Evolutionary conservation across 306 rosid genomes (phyloP), one percentile per base, ranked within the genome.

Genomic region (Vigna angularis): DNA sequence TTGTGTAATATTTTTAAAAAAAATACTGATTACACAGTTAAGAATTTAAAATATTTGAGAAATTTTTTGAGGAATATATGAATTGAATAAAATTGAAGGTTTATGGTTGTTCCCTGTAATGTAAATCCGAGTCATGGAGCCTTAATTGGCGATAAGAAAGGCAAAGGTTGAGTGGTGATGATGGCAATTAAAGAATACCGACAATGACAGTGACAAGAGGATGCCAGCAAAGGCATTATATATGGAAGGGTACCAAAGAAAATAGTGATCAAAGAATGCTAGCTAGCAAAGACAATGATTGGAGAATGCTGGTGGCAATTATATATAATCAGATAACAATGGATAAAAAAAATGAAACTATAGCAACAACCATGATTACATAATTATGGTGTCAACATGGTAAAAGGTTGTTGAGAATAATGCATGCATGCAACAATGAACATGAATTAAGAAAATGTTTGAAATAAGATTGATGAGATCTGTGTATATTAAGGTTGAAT

Each of bases 201-300:
- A 65, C 30, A 38, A 40, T 3, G 51, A 65, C 9, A 65, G 2
- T 38, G 50, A 65, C 32, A 9, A 65, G 10, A 65, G 51, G 51
- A 38, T 64, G 70, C 3, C 66, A 16, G 49, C 69, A 63, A 63
- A 63, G 69, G 38, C 47, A 63, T 63, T 16, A 36, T 59, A 13
- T 59, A 62, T 34, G 3, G 12, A 20, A 61, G 67, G 67, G 9
- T 64, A 32, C 49, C 9, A 1, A 65, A 17, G 32, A 65, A 65
- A 38, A 65, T 5, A 42, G 11, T 40, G 11, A 40, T 66, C 51
- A 40, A 42, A 66, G n/a, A 66, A 42, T 65, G 49, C 70, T 64
- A 64, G 48, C 69, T 14, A 63, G 26, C 48, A 16, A 16, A 36
- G 50, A 38, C 28, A 38, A 64, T 38, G 70, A 64, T 64, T 38